Evolutionary conservation across 2,329 filamentous ascomycete species (phyloP), one percentile per base, ranked within the genome.

Genomic region (Tolypocladium tundrense): DNA sequence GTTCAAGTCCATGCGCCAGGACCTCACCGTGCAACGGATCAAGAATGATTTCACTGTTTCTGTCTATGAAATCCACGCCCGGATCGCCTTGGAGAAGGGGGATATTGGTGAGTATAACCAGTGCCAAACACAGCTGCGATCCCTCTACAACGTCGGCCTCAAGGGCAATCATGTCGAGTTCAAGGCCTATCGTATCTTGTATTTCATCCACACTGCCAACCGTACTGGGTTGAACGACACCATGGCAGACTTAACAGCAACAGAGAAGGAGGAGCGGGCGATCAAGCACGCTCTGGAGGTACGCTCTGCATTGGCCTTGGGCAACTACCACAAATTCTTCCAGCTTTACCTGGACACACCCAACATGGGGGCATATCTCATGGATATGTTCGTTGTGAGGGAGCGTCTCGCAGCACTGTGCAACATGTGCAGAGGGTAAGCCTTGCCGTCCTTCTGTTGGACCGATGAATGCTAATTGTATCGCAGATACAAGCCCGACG

Each of bases 31-130:
- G 57, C 94, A 99, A 75, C 93, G 90, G 69, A 91, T 99, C 77
- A 92, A 91, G 76, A 96, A 91, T 74, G 90, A 95, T 56, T 97
- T 99, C 71, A 97, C 94, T 33, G 92, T 97, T 63, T 88, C 84
- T 62, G 94, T 97, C 53, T 99, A 99, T 75, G 94, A 99, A 77
- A 95, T 93, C 61, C 94, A 99, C 76, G 94, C 93, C 63, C 88
- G 94, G 60, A 97, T 99, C 76, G 94, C 94, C 65, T 81, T 99
- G 75, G 93, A 99, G 76, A 97, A 95, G 83, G 91, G 90, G 77
- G 94, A 99, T 80, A 85, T 97, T 79, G 93, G 94, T 99, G 94
- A 99, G 94, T 99, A 99, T 94, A 99, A 99, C 80, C 94, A 99
- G 83, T 99, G 94, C 76, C 94, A 99, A 80, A 97, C 94, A 69